phyloP scores from a whole-genome alignment of 441 rosid species.

The Aleurites moluccanus region DNA sequence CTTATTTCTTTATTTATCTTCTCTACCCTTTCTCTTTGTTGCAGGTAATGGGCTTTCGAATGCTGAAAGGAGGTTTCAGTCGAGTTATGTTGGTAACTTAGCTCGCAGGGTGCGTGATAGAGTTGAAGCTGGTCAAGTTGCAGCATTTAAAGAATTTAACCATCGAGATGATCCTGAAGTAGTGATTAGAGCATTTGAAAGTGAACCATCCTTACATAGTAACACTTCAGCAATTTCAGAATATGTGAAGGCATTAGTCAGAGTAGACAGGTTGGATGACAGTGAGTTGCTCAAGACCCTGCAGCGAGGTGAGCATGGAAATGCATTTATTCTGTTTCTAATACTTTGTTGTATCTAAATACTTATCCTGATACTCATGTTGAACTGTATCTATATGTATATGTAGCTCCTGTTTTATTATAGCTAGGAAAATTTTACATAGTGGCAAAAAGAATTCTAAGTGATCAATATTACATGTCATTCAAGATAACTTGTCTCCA shows the following conservation, averaged over 20 bases:
- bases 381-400: neutral
- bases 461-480: neutral
- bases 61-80: conserved; percentile 52
- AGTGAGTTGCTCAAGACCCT: conserved; percentile 77
- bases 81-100: conserved; percentile 72
- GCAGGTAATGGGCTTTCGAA: conserved; percentile 41
- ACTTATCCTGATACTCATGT: neutral
- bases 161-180: conserved; percentile 83
- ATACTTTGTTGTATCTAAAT: neutral
- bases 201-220: conserved; percentile 68
- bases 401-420: neutral
- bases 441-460: neutral
- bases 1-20: conserved; percentile 1
- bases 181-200: conserved; percentile 79
- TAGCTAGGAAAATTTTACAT: neutral
- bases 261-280: conserved; percentile 81
- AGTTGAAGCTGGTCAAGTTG: conserved; percentile 71
- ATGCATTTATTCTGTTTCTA: neutral
- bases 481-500: neutral
- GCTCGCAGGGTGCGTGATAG: conserved; percentile 73
- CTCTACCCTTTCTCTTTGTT: conserved; percentile 15
- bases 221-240: conserved; percentile 78
- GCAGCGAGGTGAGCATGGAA: conserved; percentile 65
- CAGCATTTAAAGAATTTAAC: conserved; percentile 65
- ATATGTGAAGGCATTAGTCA: conserved; percentile 87